These are phyloP conservation scores for Knoxia roxburghii DNA, from an alignment of 257 asterid genomes.

Conservation along the genomic window DNA sequence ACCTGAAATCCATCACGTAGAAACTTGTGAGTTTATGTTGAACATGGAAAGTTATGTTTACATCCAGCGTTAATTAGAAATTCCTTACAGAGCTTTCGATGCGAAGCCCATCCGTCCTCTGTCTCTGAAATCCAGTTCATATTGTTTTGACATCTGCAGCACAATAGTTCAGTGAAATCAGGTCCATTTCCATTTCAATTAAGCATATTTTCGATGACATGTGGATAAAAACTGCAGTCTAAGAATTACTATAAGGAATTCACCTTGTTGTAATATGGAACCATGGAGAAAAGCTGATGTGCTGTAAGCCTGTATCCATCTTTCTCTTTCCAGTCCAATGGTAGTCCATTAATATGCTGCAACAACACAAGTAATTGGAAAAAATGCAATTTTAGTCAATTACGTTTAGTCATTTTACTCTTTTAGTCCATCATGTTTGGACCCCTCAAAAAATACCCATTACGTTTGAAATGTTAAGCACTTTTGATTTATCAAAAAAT, in stretches of 20 bases:
- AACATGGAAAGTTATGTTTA: constrained; percentile 17
- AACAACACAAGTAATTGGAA: background rate
- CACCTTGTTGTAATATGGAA: constrained; percentile 79
- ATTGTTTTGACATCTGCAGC: constrained; percentile 53
- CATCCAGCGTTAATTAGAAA: constrained; percentile 81
- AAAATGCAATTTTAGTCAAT: no score
- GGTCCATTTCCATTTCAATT: background rate
- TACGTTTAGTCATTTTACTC: no score
- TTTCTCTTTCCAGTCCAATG: constrained; percentile 64
- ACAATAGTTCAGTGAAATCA: background rate
- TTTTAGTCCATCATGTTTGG: no score
- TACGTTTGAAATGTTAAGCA: no score
- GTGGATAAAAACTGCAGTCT: background rate
- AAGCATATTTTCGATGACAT: background rate
- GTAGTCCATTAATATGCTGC: constrained; percentile 78
- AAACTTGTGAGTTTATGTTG: no score
- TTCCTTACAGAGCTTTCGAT: constrained; percentile 85
- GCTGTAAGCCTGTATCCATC: constrained; percentile 59
- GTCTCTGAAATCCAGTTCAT: constrained; percentile 80
- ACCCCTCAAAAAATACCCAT: no score
- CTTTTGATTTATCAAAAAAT: no score
- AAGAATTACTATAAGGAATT: background rate
- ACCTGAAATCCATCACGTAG: constrained; percentile 97
- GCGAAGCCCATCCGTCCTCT: constrained; percentile 66
- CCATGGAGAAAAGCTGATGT: constrained; percentile 70